Percentiles rank a stretch among this genome's conserved stretches.
Evolutionary conservation across 352 stramenopile species (phyloP).

Genomic region (Globisporangium nunn): DNA sequence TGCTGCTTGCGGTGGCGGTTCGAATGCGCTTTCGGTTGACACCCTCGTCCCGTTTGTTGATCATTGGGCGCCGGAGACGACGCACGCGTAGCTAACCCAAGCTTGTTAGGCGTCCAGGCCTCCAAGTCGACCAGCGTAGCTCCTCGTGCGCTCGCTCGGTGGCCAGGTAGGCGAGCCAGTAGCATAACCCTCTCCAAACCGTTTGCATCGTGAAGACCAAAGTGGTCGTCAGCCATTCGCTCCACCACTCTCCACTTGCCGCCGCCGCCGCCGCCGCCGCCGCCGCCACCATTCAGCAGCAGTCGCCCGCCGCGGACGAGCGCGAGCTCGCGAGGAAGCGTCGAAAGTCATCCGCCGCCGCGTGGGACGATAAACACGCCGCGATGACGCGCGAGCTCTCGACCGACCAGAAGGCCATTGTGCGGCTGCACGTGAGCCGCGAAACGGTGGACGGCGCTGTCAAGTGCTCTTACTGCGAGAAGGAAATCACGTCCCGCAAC

Average conservation of each 20-base stretch:
- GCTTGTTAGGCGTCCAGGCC: no score
- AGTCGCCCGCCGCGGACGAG: neutral
- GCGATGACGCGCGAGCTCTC: conserved; percentile 56
- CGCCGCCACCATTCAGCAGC: neutral
- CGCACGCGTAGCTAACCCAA: no score
- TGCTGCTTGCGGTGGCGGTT: neutral
- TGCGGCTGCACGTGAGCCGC: conserved; percentile 70
- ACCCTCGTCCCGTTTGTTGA: neutral
- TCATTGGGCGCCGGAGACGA: no score
- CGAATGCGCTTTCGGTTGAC: neutral
- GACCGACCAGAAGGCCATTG: conserved; percentile 60
- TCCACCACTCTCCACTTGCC: neutral
- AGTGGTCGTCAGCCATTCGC: conserved; percentile 3
- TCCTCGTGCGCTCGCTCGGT: neutral
- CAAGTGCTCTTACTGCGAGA: conserved; percentile 81
- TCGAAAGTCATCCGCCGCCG: neutral
- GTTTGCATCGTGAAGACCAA: neutral
- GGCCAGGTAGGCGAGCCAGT: no score
- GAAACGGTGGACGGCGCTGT: conserved; percentile 46
- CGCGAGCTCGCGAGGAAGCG: conserved; percentile 3
- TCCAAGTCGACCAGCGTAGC: no score
- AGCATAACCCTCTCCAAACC: neutral
- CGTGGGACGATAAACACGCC: neutral
- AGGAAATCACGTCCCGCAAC: conserved; percentile 82
- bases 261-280: neutral